Evolutionary conservation across 2,329 filamentous ascomycete species (phyloP).

Genomic region (Paecilomyces sp.): DNA sequence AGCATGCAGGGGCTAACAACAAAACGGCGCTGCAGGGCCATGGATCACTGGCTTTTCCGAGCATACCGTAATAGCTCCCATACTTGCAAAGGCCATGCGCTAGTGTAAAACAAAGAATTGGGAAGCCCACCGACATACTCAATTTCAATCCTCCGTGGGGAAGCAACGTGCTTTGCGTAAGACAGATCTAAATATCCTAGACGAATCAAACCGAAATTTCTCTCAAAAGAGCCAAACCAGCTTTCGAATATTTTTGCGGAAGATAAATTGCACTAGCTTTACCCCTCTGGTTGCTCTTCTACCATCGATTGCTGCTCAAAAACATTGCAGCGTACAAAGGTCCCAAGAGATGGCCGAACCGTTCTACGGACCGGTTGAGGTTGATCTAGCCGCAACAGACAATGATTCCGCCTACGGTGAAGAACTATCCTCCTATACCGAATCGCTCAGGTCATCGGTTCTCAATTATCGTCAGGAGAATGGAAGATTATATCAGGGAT

Average conservation of each 20-base stretch:
- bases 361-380: neutral
- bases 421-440: conserved; percentile 7
- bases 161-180: neutral
- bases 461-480: conserved; percentile 13
- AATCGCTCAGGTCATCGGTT: conserved; percentile 13
- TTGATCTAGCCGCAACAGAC: neutral
- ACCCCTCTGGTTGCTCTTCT: neutral
- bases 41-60: neutral
- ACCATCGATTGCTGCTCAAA: neutral
- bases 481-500: conserved; percentile 16
- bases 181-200: neutral
- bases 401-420: neutral
- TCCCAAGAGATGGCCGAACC: neutral
- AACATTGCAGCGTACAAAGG: neutral
- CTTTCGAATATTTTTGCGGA: neutral
- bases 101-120: neutral
- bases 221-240: neutral
- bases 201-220: neutral
- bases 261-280: neutral
- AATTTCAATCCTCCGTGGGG: neutral
- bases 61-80: neutral
- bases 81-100: neutral
- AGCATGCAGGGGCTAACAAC: neutral
- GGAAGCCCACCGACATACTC: neutral
- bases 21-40: neutral